Percentiles rank a stretch among this genome's conserved stretches.
Evolutionary conservation across 306 rosid species (phyloP).

Genomic region (Gynostemma pentaphyllum): DNA sequence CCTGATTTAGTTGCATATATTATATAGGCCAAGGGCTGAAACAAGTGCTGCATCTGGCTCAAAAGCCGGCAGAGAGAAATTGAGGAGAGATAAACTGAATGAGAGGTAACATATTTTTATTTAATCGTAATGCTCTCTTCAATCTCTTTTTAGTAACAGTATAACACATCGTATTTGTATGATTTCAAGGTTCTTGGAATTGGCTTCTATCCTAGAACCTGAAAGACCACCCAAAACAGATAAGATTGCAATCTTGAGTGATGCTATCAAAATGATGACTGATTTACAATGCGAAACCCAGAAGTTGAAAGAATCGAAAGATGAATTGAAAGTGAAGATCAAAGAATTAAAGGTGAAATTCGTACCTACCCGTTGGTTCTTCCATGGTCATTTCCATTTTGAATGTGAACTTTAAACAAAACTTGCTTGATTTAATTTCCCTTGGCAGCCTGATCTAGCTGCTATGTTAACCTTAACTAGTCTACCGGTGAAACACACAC

Average conservation of each 20-base stretch:
- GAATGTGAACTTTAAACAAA: neutral
- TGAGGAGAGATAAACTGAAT: conserved; percentile 63
- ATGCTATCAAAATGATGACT: conserved; percentile 51
- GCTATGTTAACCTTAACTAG: neutral
- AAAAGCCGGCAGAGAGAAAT: conserved; percentile 69
- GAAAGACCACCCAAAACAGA: conserved; percentile 67
- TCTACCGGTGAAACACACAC: neutral
- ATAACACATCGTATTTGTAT: conserved; percentile 12
- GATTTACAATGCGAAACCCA: conserved; percentile 46
- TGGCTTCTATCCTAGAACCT: conserved; percentile 63
- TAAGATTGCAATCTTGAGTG: conserved; percentile 54
- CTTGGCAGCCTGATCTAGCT: neutral
- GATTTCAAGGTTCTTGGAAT: conserved; percentile 46
- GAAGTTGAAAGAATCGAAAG: conserved; percentile 51
- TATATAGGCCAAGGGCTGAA: conserved; percentile 44
- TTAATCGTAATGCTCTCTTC: neutral
- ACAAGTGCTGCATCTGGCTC: conserved; percentile 38
- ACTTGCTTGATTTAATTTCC: neutral
- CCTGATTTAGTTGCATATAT: neutral
- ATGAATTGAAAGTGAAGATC: conserved; percentile 31
- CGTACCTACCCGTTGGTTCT: neutral
- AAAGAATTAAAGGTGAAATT: conserved; percentile 64
- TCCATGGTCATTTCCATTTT: neutral
- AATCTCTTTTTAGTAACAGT: conserved; percentile 14
- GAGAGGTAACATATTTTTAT: conserved; percentile 36